phyloP scores from a whole-genome alignment of 1,139 yeast genomes.

The Nakaseomyces delphensis region DNA sequence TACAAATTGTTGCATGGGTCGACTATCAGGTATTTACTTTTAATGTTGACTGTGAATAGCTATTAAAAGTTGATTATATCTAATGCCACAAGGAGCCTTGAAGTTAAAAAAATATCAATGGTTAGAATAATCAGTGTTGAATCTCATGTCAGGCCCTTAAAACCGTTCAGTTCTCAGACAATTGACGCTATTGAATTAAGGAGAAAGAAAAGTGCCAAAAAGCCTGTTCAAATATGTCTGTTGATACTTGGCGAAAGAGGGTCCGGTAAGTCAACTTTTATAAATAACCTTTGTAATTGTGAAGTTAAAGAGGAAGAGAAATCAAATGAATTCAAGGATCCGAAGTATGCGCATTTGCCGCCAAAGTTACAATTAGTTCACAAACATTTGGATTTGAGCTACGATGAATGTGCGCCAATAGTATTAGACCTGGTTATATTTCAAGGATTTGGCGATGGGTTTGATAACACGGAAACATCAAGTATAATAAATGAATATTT shows the following conservation, averaged over 20 bases:
- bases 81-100: not conserved
- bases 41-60: too few relatives aligned
- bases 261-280: constrained; percentile 53
- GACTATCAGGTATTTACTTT: not conserved
- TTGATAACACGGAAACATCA: constrained; percentile 31
- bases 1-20: too few relatives aligned
- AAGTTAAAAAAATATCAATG: not conserved
- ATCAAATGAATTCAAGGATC: constrained; percentile 9
- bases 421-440: constrained; percentile 36
- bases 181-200: constrained; percentile 35
- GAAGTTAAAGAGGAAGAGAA: constrained; percentile 9
- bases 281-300: constrained; percentile 48
- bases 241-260: constrained; percentile 57
- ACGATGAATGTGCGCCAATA: constrained; percentile 37
- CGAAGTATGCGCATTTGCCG: constrained; percentile 15
- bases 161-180: constrained; percentile 1
- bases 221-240: constrained; percentile 47
- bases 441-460: constrained; percentile 41
- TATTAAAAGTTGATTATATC: too few relatives aligned
- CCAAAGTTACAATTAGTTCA: constrained; percentile 25
- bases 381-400: constrained; percentile 30
- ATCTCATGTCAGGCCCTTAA: not conserved
- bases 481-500: constrained; percentile 42
- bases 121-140: not conserved
- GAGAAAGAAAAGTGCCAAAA: constrained; percentile 49